These are phyloP conservation scores for Delitschia confertaspora DNA, from an alignment of 495 filamentous ascomycete genomes.

Conservation along the genomic window DNA sequence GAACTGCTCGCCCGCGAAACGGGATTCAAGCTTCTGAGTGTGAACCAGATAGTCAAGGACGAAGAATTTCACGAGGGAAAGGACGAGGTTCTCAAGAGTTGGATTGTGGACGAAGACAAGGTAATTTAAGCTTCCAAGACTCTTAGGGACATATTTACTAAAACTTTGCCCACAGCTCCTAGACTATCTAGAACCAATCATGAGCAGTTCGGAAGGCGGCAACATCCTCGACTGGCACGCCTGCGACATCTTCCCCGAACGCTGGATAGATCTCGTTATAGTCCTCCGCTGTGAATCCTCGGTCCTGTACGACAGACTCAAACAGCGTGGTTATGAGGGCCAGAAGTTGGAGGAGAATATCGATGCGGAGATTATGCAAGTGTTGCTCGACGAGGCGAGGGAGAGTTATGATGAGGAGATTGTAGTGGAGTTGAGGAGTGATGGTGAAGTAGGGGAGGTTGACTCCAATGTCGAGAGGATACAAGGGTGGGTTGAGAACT, in stretches of 20 bases:
- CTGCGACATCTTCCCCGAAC: constrained; percentile 88
- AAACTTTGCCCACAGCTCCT: constrained; percentile 51
- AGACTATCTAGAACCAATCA: constrained; percentile 74
- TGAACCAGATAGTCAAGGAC: constrained; percentile 87
- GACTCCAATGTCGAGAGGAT: constrained; percentile 82
- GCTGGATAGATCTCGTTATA: constrained; percentile 92
- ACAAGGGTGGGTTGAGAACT: constrained; percentile 67
- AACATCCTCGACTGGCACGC: constrained; percentile 97
- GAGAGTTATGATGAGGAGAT: constrained; percentile 82
- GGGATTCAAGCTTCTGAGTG: constrained; percentile 71
- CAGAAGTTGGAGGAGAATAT: constrained; percentile 91
- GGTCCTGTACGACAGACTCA: constrained; percentile 76
- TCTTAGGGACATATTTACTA: neutral
- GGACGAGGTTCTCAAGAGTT: constrained; percentile 74
- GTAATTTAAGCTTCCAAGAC: constrained; percentile 38
- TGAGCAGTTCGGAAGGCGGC: constrained; percentile 48
- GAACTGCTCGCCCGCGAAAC: constrained; percentile 64
- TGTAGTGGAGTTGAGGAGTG: constrained; percentile 82
- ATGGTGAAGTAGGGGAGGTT: constrained; percentile 69
- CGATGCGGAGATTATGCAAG: constrained; percentile 95
- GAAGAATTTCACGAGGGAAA: constrained; percentile 72
- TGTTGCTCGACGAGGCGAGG: constrained; percentile 80
- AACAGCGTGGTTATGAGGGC: constrained; percentile 66
- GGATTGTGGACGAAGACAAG: constrained; percentile 96
- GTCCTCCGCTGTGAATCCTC: constrained; percentile 74